Base-by-base conservation (phyloP, 352 stramenopile species). In the Discostella stelligera region DNA sequence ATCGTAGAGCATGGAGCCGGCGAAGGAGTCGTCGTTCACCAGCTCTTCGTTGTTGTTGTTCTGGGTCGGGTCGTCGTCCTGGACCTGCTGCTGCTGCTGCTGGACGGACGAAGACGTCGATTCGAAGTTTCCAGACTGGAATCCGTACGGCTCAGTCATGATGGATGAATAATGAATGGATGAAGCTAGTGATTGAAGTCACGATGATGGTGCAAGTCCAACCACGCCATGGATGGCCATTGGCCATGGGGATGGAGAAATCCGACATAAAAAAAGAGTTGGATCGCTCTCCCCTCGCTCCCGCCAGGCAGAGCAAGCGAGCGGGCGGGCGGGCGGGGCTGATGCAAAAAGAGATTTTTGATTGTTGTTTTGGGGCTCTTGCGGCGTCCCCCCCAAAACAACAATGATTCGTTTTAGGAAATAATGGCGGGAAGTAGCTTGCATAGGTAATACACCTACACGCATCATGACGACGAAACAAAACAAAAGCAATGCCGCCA, bases 61-160 rank as follows among this genome's bases (percentile, higher is more conserved):
- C 27, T 32, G 27, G 27, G 27, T 6, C 27, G 48, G 55, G 25
- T 50, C n/a, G n/a, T n/a, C n/a, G n/a, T n/a, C 3, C 13, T 41
- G 30, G 20, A 21, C 13, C 56, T 21, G 41, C 11, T 16, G 30
- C 56, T 41, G 41, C 27, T 20, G 14, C 16, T 48, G 11, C 18
- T 18, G 27, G 27, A 32, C 27, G n/a, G 23, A 32, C 41, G 25
- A 27, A 16, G 0, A 39, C 27, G 13, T 23, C 27, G 67, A 37
- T 50, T 30, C 48, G 68, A 69, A 77, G 44, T 65, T 41, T 10
- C 68, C 68, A 2, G 68, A 77, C 48, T 77, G 68, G 44, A 65
- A 77, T 21, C 68, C 68, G 16, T 53, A 77, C 10, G 68, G 68
- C 14, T 60, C 37, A 21, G n/a, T 41, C 52, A 60, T 60, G 52